These are phyloP conservation scores for Cladorrhinum samala DNA, from an alignment of 495 filamentous ascomycete species.

Conservation along the genomic window DNA sequence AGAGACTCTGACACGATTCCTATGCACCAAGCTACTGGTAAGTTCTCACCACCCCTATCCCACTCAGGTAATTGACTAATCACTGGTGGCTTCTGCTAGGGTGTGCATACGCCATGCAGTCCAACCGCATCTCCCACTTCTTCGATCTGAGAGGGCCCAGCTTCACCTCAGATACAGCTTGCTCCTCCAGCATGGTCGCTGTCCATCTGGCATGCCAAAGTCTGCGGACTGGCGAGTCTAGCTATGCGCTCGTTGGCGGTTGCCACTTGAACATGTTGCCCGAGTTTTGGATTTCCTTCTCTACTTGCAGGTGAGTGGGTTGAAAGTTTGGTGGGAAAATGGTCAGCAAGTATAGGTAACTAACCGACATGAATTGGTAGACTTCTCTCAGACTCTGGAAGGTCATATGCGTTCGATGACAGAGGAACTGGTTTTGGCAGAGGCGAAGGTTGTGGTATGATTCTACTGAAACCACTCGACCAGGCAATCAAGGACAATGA, in stretches of 20 bases:
- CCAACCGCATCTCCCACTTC: conserved; percentile 58
- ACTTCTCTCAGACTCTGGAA: conserved; percentile 61
- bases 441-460: conserved; percentile 54
- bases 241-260: conserved; percentile 49
- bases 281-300: conserved; percentile 49
- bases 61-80: not conserved
- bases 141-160: conserved; percentile 53
- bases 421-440: conserved; percentile 60
- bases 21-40: conserved; percentile 44
- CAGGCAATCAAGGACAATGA: conserved; percentile 52
- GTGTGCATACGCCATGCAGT: conserved; percentile 45
- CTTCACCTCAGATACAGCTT: conserved; percentile 81
- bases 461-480: conserved; percentile 56
- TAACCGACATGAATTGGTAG: conserved; percentile 30
- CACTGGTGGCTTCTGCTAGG: conserved; percentile 28
- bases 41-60: not conserved
- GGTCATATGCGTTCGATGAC: conserved; percentile 56
- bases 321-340: too few species aligned
- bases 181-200: conserved; percentile 67
- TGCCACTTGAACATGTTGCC: conserved; percentile 53
- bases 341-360: conserved; percentile 23
- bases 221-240: conserved; percentile 52
- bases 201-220: conserved; percentile 73
- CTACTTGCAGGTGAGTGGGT: conserved; percentile 25
- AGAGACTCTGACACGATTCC: conserved; percentile 63